phyloP scores from a whole-genome alignment of 2,329 filamentous ascomycete genomes.

The Colletotrichum simmondsii region DNA sequence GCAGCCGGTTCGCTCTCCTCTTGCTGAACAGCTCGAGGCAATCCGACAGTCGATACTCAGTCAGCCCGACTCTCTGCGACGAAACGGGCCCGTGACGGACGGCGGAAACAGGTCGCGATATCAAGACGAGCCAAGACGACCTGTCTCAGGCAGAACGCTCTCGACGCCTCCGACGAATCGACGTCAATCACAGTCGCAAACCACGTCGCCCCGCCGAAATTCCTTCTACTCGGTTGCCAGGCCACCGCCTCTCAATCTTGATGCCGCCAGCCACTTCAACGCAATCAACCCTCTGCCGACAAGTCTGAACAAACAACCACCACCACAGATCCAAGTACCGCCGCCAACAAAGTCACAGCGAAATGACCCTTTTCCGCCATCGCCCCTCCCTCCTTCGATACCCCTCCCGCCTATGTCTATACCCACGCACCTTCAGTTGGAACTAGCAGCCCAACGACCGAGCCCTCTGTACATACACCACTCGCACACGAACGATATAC shows the following conservation, averaged over 20 bases:
- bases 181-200: slow-evolving; percentile 44
- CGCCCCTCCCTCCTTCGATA: slow-evolving; percentile 65
- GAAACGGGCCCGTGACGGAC: slow-evolving; percentile 41
- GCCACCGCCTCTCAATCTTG: slow-evolving; percentile 58
- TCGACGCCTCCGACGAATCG: slow-evolving; percentile 65
- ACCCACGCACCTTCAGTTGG: slow-evolving; percentile 72
- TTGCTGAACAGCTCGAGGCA: slow-evolving; percentile 46
- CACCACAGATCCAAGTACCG: slow-evolving; percentile 41
- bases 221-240: slow-evolving; percentile 59
- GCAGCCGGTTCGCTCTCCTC: slow-evolving; percentile 42
- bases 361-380: slow-evolving; percentile 49
- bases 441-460: slow-evolving; percentile 70
- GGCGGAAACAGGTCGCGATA: slow-evolving; percentile 37
- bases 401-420: slow-evolving; percentile 75
- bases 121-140: slow-evolving; percentile 46
- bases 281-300: slow-evolving; percentile 6
- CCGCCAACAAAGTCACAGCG: slow-evolving; percentile 44
- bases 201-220: slow-evolving; percentile 55
- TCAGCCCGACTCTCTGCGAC: slow-evolving; percentile 40
- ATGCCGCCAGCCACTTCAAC: slow-evolving; percentile 35
- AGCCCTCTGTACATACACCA: slow-evolving; percentile 75
- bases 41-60: slow-evolving; percentile 42
- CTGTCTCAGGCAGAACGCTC: slow-evolving; percentile 54
- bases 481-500: slow-evolving; percentile 66
- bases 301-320: slow-evolving; percentile 27